phyloP scores from a whole-genome alignment of 148 eudicot species.

The Dysphania ambrosioides region DNA sequence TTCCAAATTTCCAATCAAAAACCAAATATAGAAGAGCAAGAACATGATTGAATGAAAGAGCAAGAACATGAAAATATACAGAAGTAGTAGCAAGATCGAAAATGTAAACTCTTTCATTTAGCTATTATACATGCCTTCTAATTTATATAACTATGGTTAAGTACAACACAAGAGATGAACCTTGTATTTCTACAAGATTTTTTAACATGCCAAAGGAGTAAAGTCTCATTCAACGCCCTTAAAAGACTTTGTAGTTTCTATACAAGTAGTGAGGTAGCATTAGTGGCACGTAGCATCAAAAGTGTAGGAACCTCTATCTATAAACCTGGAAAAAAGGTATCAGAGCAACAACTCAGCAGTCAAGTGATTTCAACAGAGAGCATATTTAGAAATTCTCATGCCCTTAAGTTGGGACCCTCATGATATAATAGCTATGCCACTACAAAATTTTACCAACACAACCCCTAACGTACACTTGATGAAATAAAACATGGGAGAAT shows the following conservation, averaged over 20 bases:
- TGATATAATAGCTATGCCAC: background rate
- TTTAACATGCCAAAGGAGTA: background rate
- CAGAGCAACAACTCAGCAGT: background rate
- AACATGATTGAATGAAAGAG: background rate
- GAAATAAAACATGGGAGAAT: background rate
- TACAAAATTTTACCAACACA: background rate
- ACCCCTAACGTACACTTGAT: conserved; percentile 10
- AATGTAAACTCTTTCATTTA: background rate
- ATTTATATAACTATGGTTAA: background rate
- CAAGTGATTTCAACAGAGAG: conserved; percentile 13
- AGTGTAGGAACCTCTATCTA: background rate
- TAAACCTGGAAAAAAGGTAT: background rate
- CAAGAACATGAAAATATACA: background rate
- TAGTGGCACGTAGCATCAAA: background rate
- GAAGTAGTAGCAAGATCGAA: background rate
- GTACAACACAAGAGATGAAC: conserved; percentile 1
- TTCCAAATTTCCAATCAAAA: background rate
- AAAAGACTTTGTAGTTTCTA: background rate
- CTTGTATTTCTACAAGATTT: background rate
- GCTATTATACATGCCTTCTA: background rate
- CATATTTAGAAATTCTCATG: background rate
- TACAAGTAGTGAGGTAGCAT: background rate
- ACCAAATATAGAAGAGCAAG: background rate
- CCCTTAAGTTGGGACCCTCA: background rate
- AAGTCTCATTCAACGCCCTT: background rate